phyloP scores from a whole-genome alignment of 1,139 yeast genomes.

The Wickerhamiella infanticola region DNA sequence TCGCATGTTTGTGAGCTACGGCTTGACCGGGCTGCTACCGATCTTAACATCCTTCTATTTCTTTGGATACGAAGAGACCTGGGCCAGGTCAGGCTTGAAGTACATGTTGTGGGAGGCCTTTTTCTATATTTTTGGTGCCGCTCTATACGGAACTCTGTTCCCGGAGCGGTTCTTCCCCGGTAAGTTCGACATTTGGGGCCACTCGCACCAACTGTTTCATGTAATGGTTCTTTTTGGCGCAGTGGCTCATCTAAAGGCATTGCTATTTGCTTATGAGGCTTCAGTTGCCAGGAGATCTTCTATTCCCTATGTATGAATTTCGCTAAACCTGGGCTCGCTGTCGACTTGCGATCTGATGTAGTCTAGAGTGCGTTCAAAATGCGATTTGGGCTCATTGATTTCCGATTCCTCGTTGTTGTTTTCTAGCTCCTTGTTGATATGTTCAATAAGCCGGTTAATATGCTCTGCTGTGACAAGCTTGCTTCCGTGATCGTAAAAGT shows the following conservation, averaged over 20 bases:
- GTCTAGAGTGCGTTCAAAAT: slow-evolving; percentile 50
- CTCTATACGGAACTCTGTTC: slow-evolving; percentile 56
- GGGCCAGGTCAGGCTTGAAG: slow-evolving; percentile 35
- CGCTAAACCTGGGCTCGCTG: slow-evolving; percentile 40
- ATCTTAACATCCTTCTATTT: slow-evolving; percentile 34
- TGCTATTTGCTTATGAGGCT: slow-evolving; percentile 37
- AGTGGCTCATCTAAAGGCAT: slow-evolving; percentile 51
- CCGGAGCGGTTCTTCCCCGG: slow-evolving; percentile 69
- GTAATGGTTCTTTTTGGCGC: slow-evolving; percentile 72
- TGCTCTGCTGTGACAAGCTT: slow-evolving; percentile 54
- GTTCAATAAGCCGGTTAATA: slow-evolving; percentile 72
- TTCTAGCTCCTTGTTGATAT: slow-evolving; percentile 62
- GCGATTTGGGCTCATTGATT: slow-evolving; percentile 30
- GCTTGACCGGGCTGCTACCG: slow-evolving; percentile 66
- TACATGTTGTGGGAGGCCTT: slow-evolving; percentile 59
- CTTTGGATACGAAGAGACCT: slow-evolving; percentile 36
- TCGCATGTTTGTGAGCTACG: slow-evolving; percentile 62
- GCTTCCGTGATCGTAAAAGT: slow-evolving; percentile 74
- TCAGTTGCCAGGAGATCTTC: background rate
- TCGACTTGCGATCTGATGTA: slow-evolving; percentile 54
- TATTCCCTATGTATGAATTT: background rate
- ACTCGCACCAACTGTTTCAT: slow-evolving; percentile 83
- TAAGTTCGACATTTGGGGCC: slow-evolving; percentile 55
- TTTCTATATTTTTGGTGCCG: slow-evolving; percentile 66
- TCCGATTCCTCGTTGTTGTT: slow-evolving; percentile 22